Evolutionary conservation across 768 basidiomycete species (phyloP).

Genomic region (Tubosaeta brunneosetosa): DNA sequence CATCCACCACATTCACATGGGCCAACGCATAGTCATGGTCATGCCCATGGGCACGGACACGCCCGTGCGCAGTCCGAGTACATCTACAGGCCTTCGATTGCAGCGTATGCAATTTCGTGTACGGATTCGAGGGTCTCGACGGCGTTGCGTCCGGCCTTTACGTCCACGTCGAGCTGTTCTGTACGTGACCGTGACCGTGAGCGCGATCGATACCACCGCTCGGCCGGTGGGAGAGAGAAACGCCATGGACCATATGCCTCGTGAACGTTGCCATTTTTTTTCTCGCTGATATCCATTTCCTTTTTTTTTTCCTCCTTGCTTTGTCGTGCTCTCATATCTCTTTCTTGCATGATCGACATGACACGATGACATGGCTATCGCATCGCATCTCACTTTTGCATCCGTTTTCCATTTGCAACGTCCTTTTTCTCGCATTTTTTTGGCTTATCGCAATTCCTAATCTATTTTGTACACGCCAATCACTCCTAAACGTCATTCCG

Average conservation of each 20-base stretch:
- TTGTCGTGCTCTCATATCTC: no score
- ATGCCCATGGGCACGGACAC: neutral
- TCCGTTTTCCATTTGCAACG: neutral
- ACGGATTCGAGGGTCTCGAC: conserved; percentile 33
- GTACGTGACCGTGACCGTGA: conserved; percentile 16
- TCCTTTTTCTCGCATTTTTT: neutral
- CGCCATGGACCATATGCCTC: conserved; percentile 5
- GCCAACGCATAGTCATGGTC: neutral
- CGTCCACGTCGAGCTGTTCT: conserved; percentile 18
- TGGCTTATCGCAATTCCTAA: neutral
- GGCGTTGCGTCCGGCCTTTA: conserved; percentile 31
- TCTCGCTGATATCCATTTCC: neutral
- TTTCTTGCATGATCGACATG: neutral
- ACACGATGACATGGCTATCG: neutral
- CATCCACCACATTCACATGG: neutral
- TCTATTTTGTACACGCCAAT: neutral
- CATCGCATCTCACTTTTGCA: conserved; percentile 1
- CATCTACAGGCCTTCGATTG: conserved; percentile 28
- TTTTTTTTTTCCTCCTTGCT: neutral
- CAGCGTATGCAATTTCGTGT: conserved; percentile 30
- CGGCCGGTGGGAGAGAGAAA: conserved; percentile 10
- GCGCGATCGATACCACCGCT: conserved; percentile 18
- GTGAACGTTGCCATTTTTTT: neutral
- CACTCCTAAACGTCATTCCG: neutral
- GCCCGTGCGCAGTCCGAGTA: conserved; percentile 8